A percentile compares a stretch with the other conserved stretches of the same genome.
Evolutionary conservation across 306 rosid species (phyloP).

Genomic region (Potentilla sterilis): DNA sequence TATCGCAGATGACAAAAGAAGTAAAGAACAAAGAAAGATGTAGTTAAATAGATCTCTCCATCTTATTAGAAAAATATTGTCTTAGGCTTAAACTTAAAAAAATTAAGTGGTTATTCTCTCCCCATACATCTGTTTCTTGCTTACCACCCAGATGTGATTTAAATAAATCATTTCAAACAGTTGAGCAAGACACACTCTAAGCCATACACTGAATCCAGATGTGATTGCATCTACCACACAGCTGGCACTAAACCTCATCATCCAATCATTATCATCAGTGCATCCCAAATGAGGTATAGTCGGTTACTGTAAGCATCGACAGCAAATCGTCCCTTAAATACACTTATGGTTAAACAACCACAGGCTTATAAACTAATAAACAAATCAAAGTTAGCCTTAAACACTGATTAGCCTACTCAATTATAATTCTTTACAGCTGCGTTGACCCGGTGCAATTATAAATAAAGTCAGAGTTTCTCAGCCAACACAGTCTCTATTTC

Average conservation of each 20-base stretch:
- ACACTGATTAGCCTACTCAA: conserved; percentile 8
- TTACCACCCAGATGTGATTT: conserved; percentile 15
- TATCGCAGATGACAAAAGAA: not conserved
- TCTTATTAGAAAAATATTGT: not conserved
- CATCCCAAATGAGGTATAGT: conserved; percentile 15
- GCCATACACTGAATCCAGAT: conserved; percentile 23
- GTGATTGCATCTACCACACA: conserved; percentile 35
- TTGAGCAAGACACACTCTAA: conserved; percentile 23
- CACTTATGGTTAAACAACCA: conserved; percentile 8
- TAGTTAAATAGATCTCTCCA: not conserved
- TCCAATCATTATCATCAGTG: conserved; percentile 13
- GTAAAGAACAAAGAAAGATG: not conserved
- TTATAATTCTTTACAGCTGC: not conserved
- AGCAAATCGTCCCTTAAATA: conserved; percentile 18
- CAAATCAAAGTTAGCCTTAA: conserved; percentile 1
- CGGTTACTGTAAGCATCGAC: conserved; percentile 19
- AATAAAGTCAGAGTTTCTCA: not conserved
- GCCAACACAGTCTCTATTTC: not conserved
- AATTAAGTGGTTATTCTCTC: conserved; percentile 20
- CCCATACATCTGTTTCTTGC: conserved; percentile 11
- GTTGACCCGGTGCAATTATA: not conserved
- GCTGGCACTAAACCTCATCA: conserved; percentile 27
- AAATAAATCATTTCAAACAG: not conserved
- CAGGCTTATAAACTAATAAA: not conserved
- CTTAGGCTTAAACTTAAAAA: not conserved